A percentile compares a stretch with the other conserved stretches of the same genome.
phyloP scores from a whole-genome alignment of 495 filamentous ascomycete species.

The Geopyxis carbonaria region DNA sequence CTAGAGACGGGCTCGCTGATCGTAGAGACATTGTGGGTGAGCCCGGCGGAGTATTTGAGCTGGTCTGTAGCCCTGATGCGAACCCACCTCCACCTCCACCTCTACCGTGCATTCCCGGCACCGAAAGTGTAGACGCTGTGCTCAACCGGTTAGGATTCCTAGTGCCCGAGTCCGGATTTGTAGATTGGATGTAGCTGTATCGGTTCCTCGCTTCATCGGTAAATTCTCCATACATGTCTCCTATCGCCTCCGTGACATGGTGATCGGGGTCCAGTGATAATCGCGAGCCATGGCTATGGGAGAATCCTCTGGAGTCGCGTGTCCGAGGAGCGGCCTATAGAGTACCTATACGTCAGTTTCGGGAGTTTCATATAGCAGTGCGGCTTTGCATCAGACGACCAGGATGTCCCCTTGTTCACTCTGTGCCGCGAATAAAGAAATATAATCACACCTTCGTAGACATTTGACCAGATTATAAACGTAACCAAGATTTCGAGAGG shows the following conservation, averaged over 20 bases:
- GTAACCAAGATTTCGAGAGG: background rate
- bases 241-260: slow-evolving; percentile 96
- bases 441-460: slow-evolving; percentile 20
- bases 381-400: background rate
- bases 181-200: slow-evolving; percentile 18
- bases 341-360: slow-evolving; percentile 2
- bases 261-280: slow-evolving; percentile 67
- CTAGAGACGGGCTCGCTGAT: slow-evolving; percentile 36
- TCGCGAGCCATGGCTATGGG: slow-evolving; percentile 45
- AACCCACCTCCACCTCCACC: slow-evolving; percentile 9
- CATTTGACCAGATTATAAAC: background rate
- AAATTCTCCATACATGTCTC: slow-evolving; percentile 74
- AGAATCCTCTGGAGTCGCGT: slow-evolving; percentile 38
- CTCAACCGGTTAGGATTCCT: slow-evolving; percentile 15
- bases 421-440: background rate
- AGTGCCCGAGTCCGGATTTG: too few relatives aligned
- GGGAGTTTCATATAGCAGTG: background rate
- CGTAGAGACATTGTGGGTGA: slow-evolving; percentile 46
- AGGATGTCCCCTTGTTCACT: background rate
- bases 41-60: slow-evolving; percentile 26
- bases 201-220: slow-evolving; percentile 44
- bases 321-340: slow-evolving; percentile 37
- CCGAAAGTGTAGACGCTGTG: slow-evolving; percentile 25
- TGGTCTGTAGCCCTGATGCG: slow-evolving; percentile 13
- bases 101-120: slow-evolving; percentile 29